A percentile compares a stretch with the other conserved stretches of the same genome.
phyloP scores from a whole-genome alignment of 805 yeast species.

The Yamadazyma tumulicola region DNA sequence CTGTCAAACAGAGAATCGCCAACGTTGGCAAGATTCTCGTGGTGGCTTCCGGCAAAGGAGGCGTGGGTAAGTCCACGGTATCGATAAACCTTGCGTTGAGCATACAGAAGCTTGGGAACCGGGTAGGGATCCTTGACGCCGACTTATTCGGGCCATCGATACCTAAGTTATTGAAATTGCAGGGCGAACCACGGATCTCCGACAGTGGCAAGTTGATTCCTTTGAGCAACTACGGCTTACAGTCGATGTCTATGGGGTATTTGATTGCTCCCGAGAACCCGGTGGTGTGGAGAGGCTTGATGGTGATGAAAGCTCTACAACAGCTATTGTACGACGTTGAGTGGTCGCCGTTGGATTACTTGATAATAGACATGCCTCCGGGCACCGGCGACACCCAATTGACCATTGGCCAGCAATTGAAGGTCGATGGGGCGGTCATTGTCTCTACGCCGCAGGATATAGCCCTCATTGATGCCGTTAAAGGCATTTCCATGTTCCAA shows the following conservation, averaged over 20 bases:
- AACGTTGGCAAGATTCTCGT: conserved; percentile 61
- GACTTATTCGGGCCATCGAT: conserved; percentile 85
- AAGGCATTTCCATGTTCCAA: conserved; percentile 75
- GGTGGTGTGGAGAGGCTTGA: conserved; percentile 80
- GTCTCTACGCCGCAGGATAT: conserved; percentile 87
- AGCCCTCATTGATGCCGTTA: conserved; percentile 73
- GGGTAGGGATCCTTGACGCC: conserved; percentile 70
- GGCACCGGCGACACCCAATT: conserved; percentile 89
- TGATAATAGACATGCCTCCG: conserved; percentile 84
- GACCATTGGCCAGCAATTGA: conserved; percentile 75
- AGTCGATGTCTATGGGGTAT: conserved; percentile 89
- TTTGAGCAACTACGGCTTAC: conserved; percentile 66
- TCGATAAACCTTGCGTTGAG: conserved; percentile 67
- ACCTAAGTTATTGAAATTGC: conserved; percentile 65
- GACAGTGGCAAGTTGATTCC: conserved; percentile 58
- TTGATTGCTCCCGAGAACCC: conserved; percentile 63
- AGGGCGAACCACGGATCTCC: conserved; percentile 65
- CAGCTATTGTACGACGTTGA: conserved; percentile 80
- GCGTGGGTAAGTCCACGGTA: conserved; percentile 79
- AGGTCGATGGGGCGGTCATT: conserved; percentile 73
- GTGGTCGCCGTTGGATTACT: conserved; percentile 64
- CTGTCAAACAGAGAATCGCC: conserved; percentile 52
- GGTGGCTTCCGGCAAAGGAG: conserved; percentile 77
- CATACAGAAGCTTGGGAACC: conserved; percentile 48
- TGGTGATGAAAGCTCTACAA: conserved; percentile 84